Evolutionary conservation across 2,329 filamentous ascomycete species (phyloP).

Genomic region (Colletotrichum truncatum): DNA sequence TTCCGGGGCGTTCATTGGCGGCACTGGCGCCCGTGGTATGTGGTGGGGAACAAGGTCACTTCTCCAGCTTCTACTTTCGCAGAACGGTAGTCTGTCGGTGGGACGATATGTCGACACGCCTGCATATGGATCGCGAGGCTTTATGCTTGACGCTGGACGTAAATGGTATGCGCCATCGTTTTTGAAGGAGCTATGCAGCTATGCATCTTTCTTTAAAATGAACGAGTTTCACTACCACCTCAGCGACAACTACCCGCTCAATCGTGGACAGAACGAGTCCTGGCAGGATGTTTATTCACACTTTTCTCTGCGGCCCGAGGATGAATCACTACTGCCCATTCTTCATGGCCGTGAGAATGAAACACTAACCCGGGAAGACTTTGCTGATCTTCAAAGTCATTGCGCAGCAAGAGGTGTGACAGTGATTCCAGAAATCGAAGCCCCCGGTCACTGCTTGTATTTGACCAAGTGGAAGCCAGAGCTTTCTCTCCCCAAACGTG

Average conservation of each 20-base stretch:
- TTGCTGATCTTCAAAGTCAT: slow-evolving; percentile 57
- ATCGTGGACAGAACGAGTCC: slow-evolving; percentile 54
- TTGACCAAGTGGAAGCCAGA: slow-evolving; percentile 66
- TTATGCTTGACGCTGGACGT: slow-evolving; percentile 43
- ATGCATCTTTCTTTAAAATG: slow-evolving; percentile 56
- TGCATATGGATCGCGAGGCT: slow-evolving; percentile 53
- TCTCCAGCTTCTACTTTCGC: slow-evolving; percentile 46
- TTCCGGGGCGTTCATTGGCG: slow-evolving; percentile 46
- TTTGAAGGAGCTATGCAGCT: slow-evolving; percentile 53
- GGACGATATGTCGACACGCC: slow-evolving; percentile 47
- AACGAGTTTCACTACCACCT: slow-evolving; percentile 59
- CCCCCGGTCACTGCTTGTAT: slow-evolving; percentile 60
- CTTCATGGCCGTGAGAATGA: slow-evolving; percentile 36
- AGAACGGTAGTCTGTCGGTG: slow-evolving; percentile 39
- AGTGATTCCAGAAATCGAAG: slow-evolving; percentile 63
- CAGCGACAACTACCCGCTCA: slow-evolving; percentile 58
- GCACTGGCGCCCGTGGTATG: slow-evolving; percentile 52
- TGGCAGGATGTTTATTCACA: slow-evolving; percentile 56
- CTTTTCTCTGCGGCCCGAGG: slow-evolving; percentile 48
- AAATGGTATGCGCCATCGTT: slow-evolving; percentile 40
- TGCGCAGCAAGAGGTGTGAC: slow-evolving; percentile 61
- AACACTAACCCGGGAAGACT: slow-evolving; percentile 42
- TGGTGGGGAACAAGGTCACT: slow-evolving; percentile 58
- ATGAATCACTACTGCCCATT: slow-evolving; percentile 32
- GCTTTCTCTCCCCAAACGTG: slow-evolving; percentile 53